Evolutionary conservation across 345 rosid genomes (phyloP).

Genomic region (Corymbia maculata): DNA sequence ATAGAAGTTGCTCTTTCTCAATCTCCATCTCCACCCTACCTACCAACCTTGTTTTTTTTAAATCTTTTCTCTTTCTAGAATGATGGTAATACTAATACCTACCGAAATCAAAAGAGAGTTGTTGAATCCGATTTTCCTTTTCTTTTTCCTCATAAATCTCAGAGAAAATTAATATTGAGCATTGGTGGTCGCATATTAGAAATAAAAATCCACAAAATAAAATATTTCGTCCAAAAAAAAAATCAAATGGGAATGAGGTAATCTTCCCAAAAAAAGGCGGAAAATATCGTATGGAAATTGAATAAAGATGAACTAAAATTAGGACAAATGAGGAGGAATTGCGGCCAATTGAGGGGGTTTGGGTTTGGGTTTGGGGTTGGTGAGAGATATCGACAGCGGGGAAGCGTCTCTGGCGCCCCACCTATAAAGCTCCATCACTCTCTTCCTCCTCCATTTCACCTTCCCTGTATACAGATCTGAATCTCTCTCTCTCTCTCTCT

Average conservation of each 20-base stretch:
- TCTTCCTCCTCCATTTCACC: neutral
- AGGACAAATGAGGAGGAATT: neutral
- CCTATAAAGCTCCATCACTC: neutral
- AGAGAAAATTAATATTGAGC: accelerated
- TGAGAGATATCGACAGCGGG: neutral
- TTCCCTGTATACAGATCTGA: neutral
- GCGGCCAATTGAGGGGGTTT: no score
- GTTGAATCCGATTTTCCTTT: accelerated
- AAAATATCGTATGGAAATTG: neutral
- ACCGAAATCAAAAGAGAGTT: neutral
- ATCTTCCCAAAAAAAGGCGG: neutral
- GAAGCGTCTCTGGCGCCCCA: neutral
- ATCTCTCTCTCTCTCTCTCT: neutral
- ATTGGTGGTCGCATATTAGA: accelerated
- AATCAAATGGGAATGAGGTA: neutral
- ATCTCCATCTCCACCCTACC: neutral
- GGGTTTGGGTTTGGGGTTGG: neutral
- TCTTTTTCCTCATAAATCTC: neutral
- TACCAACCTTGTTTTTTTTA: neutral
- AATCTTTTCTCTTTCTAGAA: neutral
- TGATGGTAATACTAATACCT: neutral
- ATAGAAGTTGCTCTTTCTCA: neutral
- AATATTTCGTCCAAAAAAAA: neutral
- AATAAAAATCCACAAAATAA: neutral
- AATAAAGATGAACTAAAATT: neutral